Conservation (phyloP, 345 rosid species). For the Eucalyptus sideroxylon region DNA sequence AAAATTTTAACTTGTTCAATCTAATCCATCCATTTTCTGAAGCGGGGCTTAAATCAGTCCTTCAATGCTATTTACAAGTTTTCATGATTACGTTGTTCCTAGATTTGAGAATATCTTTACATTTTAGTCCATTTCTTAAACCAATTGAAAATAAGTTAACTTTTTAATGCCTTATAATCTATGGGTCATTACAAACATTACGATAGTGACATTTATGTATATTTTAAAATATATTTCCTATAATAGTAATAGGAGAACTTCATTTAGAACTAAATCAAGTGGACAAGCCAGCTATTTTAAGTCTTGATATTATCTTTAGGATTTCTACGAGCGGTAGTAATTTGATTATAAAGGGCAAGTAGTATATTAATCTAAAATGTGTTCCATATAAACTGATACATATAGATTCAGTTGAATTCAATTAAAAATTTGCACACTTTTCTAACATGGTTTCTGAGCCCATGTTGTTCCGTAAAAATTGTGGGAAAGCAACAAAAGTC, state of each 20-base stretch:
- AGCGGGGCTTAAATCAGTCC: background rate
- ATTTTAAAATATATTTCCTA: background rate
- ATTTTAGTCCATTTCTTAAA: background rate
- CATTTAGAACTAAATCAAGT: background rate
- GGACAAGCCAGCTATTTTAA: background rate
- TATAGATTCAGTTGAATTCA: background rate
- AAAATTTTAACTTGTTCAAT: background rate
- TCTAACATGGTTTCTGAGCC: background rate
- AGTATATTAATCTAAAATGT: too few relatives aligned
- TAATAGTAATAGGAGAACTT: background rate
- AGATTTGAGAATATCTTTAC: background rate
- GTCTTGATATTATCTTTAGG: background rate
- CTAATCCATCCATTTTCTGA: background rate
- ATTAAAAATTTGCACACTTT: background rate
- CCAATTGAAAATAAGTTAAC: background rate
- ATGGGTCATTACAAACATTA: background rate
- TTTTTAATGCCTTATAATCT: background rate
- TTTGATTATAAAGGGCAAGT: background rate
- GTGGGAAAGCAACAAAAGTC: background rate
- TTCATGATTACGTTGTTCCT: background rate
- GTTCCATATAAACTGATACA: background rate
- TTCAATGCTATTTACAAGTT: background rate
- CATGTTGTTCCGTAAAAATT: background rate
- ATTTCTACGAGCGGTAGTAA: background rate
- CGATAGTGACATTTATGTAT: background rate